Conservation (phyloP, 768 basidiomycete species). For the Collybiopsis confluens region DNA sequence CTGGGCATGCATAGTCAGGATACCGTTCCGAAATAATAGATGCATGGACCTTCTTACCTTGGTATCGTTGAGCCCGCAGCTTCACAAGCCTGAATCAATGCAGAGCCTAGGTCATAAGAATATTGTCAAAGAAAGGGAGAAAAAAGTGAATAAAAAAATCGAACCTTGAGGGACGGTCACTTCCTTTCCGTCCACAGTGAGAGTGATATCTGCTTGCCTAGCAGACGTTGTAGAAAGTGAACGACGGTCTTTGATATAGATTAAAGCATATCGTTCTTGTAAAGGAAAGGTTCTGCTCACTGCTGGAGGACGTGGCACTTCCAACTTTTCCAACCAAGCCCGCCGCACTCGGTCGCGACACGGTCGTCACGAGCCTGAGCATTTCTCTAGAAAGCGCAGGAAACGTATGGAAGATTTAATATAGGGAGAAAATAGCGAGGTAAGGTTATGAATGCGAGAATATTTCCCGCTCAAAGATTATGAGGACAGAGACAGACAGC, state of each 20-base stretch:
- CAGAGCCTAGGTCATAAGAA: slow-evolving; percentile 58
- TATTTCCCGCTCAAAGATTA: slow-evolving; percentile 12
- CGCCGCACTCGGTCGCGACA: slow-evolving; percentile 56
- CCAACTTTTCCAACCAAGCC: slow-evolving; percentile 67
- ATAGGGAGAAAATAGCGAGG: slow-evolving; percentile 14
- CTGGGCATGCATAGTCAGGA: slow-evolving; percentile 30
- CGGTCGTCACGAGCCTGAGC: slow-evolving; percentile 64
- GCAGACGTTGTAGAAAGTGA: slow-evolving; percentile 63
- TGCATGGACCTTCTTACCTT: slow-evolving; percentile 41
- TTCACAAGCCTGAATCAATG: slow-evolving; percentile 95
- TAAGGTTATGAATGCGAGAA: background rate
- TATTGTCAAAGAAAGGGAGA: slow-evolving; percentile 7
- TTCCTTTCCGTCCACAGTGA: slow-evolving; percentile 96
- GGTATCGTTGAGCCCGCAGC: slow-evolving; percentile 81
- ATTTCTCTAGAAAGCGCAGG: slow-evolving; percentile 27
- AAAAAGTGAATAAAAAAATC: slow-evolving; percentile 21
- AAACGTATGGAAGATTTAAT: background rate
- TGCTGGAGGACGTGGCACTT: slow-evolving; percentile 23
- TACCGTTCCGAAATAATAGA: slow-evolving; percentile 6
- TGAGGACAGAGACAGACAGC: background rate
- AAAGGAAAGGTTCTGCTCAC: background rate
- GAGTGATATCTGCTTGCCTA: slow-evolving; percentile 75
- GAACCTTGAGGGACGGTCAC: slow-evolving; percentile 94
- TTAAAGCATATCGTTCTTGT: slow-evolving; percentile 8
- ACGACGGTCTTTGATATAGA: slow-evolving; percentile 44